Percentiles rank a stretch among this genome's conserved stretches.
Evolutionary conservation across 371 early-diverging fungal genomes (phyloP).

Genomic region (Coemansia sp.): DNA sequence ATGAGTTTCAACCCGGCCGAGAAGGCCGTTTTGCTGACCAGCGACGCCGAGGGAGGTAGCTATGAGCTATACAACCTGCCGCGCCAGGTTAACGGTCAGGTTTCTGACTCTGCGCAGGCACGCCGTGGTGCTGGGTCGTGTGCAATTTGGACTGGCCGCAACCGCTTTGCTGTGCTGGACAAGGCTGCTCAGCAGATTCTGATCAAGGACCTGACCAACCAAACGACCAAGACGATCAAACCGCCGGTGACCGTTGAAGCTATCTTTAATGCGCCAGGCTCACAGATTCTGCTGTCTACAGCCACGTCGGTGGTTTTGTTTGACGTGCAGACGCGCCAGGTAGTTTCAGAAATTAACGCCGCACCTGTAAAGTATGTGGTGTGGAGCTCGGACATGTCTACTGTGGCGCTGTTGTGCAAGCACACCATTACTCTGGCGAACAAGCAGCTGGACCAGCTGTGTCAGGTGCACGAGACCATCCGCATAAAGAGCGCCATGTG

Average conservation of each 20-base stretch:
- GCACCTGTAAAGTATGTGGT: constrained; percentile 83
- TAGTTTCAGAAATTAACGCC: constrained; percentile 71
- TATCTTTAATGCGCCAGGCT: constrained; percentile 85
- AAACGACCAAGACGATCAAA: constrained; percentile 84
- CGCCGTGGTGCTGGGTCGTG: constrained; percentile 77
- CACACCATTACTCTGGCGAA: constrained; percentile 87
- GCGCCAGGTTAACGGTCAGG: constrained; percentile 65
- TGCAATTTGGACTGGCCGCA: constrained; percentile 91
- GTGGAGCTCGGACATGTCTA: constrained; percentile 84
- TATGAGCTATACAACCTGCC: constrained; percentile 85
- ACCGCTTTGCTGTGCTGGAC: constrained; percentile 92
- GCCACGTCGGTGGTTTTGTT: constrained; percentile 79
- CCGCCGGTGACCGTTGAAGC: constrained; percentile 72
- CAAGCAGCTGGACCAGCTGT: constrained; percentile 79
- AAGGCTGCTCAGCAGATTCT: constrained; percentile 70
- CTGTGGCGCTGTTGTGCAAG: constrained; percentile 89
- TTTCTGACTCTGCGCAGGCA: constrained; percentile 53
- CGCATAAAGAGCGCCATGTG: constrained; percentile 95
- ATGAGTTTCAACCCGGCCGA: constrained; percentile 95
- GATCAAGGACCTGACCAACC: constrained; percentile 81
- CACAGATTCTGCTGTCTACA: constrained; percentile 74
- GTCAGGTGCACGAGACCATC: constrained; percentile 93
- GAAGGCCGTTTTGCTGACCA: constrained; percentile 77
- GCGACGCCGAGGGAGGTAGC: constrained; percentile 81
- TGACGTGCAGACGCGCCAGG: constrained; percentile 81